phyloP scores from a whole-genome alignment of 2,329 filamentous ascomycete species.

The Uncinocarpus reesii region DNA sequence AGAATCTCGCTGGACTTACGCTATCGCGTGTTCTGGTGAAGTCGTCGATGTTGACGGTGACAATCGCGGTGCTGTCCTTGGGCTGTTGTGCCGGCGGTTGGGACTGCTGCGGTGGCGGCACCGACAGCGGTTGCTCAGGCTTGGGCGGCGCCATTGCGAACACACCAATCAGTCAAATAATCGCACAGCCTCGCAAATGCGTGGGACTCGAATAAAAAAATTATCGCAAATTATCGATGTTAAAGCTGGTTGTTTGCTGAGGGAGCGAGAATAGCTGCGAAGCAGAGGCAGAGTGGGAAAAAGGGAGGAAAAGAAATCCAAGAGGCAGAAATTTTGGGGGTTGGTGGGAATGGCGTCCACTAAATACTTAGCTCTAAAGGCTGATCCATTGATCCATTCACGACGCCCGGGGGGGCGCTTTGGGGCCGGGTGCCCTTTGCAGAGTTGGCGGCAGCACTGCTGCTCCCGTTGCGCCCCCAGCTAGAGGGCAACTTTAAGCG shows the following conservation, averaged over 20 bases:
- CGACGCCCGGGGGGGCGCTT: neutral
- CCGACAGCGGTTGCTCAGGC: too few species aligned
- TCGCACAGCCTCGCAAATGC: neutral
- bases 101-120: too few species aligned
- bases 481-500: conserved; percentile 10
- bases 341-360: conserved; percentile 7
- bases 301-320: neutral
- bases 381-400: conserved; percentile 8
- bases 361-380: conserved; percentile 7
- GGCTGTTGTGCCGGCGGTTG: too few species aligned
- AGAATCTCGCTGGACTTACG: conserved; percentile 51
- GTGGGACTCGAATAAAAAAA: neutral
- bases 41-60: conserved; percentile 53
- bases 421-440: neutral
- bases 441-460: too few species aligned
- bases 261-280: too few species aligned
- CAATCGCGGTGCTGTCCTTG: conserved; percentile 27
- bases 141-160: conserved; percentile 19
- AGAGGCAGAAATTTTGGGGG: conserved; percentile 7
- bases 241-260: too few species aligned
- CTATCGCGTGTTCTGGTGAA: conserved; percentile 72
- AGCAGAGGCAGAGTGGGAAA: too few species aligned
- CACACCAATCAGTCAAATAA: neutral
- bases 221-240: neutral
- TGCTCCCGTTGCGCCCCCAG: too few species aligned